Conservation (phyloP, 176 grass and related monocot species). For the Guadua angustifolia region DNA sequence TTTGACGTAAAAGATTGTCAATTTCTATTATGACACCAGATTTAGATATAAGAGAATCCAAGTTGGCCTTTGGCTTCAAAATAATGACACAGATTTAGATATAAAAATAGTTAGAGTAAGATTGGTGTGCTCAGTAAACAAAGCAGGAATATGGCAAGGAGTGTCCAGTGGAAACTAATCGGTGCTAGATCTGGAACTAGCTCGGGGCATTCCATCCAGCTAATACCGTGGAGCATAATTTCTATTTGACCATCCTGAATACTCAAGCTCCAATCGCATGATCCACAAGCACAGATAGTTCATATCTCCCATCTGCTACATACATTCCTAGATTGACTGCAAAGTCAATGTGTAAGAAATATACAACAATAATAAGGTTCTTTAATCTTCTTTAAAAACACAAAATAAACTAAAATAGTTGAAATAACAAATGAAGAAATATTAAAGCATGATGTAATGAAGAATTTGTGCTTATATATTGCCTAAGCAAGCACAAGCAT, state of each 20-base stretch:
- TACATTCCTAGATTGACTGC: conserved; percentile 84
- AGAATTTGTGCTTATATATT: not conserved
- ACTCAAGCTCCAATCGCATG: conserved; percentile 84
- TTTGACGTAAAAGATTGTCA: no score
- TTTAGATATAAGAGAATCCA: not conserved
- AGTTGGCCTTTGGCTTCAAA: not conserved
- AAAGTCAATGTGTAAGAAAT: conserved; percentile 8
- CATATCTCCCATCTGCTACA: conserved; percentile 72
- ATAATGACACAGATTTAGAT: not conserved
- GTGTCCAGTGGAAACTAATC: not conserved
- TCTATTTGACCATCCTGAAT: conserved; percentile 89
- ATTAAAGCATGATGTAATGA: not conserved
- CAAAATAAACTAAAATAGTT: not conserved
- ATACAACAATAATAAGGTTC: no score
- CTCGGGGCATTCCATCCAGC: not conserved
- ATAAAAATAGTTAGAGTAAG: not conserved
- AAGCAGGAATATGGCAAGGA: not conserved
- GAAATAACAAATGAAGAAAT: not conserved
- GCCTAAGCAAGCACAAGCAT: not conserved
- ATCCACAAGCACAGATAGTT: conserved; percentile 87
- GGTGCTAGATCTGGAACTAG: not conserved
- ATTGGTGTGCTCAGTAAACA: not conserved
- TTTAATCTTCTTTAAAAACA: not conserved
- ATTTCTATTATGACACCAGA: not conserved
- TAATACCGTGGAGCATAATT: conserved; percentile 89